These are phyloP conservation scores for Cryphonectria japonica DNA, from an alignment of 2,329 filamentous ascomycete species.

Conservation along the genomic window DNA sequence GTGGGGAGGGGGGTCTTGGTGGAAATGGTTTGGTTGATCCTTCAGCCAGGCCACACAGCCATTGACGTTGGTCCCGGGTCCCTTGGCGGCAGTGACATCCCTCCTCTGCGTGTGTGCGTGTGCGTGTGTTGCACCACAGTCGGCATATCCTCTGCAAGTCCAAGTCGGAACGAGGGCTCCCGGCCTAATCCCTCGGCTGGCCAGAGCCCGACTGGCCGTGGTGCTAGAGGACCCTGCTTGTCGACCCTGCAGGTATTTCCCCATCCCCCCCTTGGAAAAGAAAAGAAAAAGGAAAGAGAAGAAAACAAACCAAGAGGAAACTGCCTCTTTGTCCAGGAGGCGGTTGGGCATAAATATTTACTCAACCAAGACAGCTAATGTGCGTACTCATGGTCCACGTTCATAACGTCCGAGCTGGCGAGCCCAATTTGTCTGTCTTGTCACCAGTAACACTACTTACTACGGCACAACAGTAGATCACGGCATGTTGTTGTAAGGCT, in stretches of 20 bases:
- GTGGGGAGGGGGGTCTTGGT: background rate
- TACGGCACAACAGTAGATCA: background rate
- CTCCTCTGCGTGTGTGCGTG: background rate
- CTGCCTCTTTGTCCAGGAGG: background rate
- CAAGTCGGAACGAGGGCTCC: conserved; percentile 19
- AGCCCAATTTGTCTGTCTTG: background rate
- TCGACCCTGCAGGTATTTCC: conserved; percentile 3
- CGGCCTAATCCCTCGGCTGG: conserved; percentile 22
- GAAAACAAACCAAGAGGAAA: background rate
- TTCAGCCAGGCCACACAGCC: background rate
- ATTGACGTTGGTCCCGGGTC: conserved; percentile 6
- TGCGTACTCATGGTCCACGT: background rate
- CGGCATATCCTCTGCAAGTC: conserved; percentile 15
- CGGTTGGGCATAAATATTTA: background rate
- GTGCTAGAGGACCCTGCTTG: conserved; percentile 11
- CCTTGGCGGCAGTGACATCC: conserved; percentile 12
- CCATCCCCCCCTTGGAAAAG: background rate
- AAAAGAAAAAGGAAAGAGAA: background rate
- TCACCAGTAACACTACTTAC: background rate
- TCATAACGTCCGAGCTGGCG: background rate
- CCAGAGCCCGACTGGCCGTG: conserved; percentile 25
- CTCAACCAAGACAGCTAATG: background rate
- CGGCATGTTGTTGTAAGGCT: background rate
- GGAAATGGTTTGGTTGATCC: background rate
- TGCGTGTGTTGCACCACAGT: conserved; percentile 16